These are phyloP conservation scores for Arthrobotrys entomopaga DNA, from an alignment of 2,329 filamentous ascomycete species.

Conservation along the genomic window DNA sequence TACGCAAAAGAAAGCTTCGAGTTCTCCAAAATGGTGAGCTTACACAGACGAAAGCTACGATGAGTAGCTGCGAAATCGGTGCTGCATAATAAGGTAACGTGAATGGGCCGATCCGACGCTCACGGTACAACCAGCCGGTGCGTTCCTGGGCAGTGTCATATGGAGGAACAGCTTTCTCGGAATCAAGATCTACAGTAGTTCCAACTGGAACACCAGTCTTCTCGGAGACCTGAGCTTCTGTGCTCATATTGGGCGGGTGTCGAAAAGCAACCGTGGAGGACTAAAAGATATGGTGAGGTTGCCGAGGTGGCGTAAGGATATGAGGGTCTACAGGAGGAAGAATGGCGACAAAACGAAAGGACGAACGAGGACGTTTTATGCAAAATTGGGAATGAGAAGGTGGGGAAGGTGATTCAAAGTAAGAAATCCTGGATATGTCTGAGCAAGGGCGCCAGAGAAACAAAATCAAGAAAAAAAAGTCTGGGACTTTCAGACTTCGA, in stretches of 20 bases:
- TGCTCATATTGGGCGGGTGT: conserved; percentile 26
- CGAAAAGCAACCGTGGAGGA: conserved; percentile 13
- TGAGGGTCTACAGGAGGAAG: conserved; percentile 35
- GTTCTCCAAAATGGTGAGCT: not conserved
- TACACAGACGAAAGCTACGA: conserved; percentile 74
- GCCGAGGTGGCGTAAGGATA: conserved; percentile 11
- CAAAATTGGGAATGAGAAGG: conserved; percentile 35
- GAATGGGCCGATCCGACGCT: conserved; percentile 67
- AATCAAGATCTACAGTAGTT: conserved; percentile 32
- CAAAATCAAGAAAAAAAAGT: conserved; percentile 11
- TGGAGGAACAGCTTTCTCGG: conserved; percentile 24
- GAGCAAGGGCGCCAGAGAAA: conserved; percentile 36
- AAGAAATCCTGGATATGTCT: conserved; percentile 32
- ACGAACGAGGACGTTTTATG: conserved; percentile 47
- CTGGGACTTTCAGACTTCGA: conserved; percentile 9
- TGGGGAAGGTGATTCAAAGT: conserved; percentile 41
- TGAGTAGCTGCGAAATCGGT: conserved; percentile 75
- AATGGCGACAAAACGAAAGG: conserved; percentile 14
- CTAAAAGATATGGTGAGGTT: conserved; percentile 9
- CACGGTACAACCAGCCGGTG: conserved; percentile 75
- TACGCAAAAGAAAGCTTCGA: no score
- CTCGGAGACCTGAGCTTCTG: conserved; percentile 30
- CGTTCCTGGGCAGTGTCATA: conserved; percentile 61
- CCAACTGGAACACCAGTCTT: conserved; percentile 37
- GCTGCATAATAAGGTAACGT: conserved; percentile 76